These are phyloP conservation scores for Verticillium nubilum DNA, from an alignment of 2,329 filamentous ascomycete species.

Conservation along the genomic window DNA sequence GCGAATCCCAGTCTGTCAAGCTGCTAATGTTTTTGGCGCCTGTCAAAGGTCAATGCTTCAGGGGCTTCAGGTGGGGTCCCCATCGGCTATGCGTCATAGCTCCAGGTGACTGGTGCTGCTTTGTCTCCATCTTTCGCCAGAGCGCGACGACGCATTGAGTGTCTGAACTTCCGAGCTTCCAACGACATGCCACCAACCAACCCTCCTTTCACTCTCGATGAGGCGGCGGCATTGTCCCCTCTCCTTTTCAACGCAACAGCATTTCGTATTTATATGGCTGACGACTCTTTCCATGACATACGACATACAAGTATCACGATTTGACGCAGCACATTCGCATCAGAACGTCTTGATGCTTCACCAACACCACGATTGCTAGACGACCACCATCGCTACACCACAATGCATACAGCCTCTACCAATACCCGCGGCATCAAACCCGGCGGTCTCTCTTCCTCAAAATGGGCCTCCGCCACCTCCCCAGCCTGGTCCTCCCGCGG, in stretches of 20 bases:
- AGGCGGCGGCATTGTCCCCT: not conserved
- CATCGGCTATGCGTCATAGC: not conserved
- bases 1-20: too few species aligned
- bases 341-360: slow-evolving; percentile 10
- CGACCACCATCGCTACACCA: not conserved
- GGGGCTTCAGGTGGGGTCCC: not conserved
- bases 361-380: not conserved
- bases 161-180: not conserved
- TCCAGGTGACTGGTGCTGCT: not conserved
- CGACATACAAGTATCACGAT: too few species aligned
- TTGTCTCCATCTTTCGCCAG: not conserved
- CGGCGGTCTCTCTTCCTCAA: slow-evolving; percentile 5
- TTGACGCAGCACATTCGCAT: slow-evolving; percentile 15
- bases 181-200: not conserved
- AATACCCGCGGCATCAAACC: not conserved
- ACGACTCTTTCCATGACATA: not conserved
- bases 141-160: not conserved
- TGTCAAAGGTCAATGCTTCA: not conserved
- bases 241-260: not conserved
- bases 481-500: not conserved
- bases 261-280: not conserved
- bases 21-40: not conserved
- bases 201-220: not conserved
- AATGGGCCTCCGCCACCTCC: slow-evolving; percentile 6
- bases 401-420: not conserved